phyloP scores from a whole-genome alignment of 2,329 filamentous ascomycete genomes.

The Talaromyces sp. region DNA sequence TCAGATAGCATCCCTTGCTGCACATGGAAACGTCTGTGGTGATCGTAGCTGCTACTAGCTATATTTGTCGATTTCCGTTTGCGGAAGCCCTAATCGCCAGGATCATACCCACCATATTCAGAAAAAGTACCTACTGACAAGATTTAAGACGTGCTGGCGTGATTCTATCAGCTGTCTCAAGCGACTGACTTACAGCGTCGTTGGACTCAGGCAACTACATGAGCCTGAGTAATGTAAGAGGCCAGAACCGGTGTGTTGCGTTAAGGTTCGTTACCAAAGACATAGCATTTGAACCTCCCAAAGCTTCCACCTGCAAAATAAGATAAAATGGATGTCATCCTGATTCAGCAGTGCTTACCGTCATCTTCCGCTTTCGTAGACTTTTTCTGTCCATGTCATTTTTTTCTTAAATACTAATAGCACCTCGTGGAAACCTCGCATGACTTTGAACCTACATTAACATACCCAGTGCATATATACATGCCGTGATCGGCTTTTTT shows the following conservation, averaged over 20 bases:
- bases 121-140: neutral
- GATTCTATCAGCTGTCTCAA: constrained; percentile 14
- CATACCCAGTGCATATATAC: neutral
- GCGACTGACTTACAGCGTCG: constrained; percentile 9
- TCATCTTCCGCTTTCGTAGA: constrained; percentile 29
- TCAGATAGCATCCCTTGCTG: neutral
- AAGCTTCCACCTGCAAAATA: constrained; percentile 20
- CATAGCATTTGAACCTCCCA: neutral
- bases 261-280: neutral
- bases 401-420: neutral
- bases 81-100: constrained; percentile 15
- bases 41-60: neutral
- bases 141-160: neutral
- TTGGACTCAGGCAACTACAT: neutral
- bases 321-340: constrained; percentile 28
- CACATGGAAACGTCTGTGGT: neutral
- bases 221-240: neutral
- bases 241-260: neutral
- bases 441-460: constrained; percentile 10
- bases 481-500: neutral
- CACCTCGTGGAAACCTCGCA: constrained; percentile 14
- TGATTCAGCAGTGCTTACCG: constrained; percentile 20
- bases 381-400: neutral
- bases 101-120: neutral
- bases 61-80: constrained; percentile 10